Conservation (phyloP, 371 early-diverging fungal species). For the Syncephalastrum sp. region DNA sequence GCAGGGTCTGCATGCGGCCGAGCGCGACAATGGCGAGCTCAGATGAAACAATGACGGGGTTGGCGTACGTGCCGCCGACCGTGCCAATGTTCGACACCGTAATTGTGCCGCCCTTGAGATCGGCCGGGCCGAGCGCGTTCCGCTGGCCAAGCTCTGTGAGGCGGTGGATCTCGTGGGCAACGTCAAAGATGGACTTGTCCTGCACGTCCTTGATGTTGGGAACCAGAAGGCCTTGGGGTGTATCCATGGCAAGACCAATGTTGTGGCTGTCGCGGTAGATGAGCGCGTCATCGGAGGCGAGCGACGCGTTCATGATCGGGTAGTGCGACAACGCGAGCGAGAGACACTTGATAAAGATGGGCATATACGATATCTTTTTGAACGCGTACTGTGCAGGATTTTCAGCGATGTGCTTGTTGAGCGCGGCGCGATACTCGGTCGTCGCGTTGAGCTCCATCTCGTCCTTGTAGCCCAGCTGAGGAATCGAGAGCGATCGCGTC, state of each 20-base stretch:
- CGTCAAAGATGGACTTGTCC: constrained; percentile 84
- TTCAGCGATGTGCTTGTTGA: constrained; percentile 64
- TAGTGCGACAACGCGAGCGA: constrained; percentile 80
- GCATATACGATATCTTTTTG: constrained; percentile 89
- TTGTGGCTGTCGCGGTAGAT: constrained; percentile 81
- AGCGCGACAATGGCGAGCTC: constrained; percentile 93
- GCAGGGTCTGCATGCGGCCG: constrained; percentile 82
- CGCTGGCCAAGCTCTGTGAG: constrained; percentile 72
- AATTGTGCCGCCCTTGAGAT: constrained; percentile 85
- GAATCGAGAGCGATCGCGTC: constrained; percentile 90
- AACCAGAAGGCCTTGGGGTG: constrained; percentile 90
- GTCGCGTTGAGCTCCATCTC: constrained; percentile 79
- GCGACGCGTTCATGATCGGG: constrained; percentile 86
- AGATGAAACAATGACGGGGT: constrained; percentile 87
- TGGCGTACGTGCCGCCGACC: constrained; percentile 90
- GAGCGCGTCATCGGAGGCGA: constrained; percentile 52
- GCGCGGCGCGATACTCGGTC: constrained; percentile 58
- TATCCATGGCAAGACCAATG: constrained; percentile 97
- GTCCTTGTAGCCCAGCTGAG: constrained; percentile 94
- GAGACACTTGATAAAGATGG: constrained; percentile 93
- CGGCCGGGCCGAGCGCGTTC: constrained; percentile 64
- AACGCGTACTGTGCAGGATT: constrained; percentile 46
- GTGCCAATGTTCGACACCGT: constrained; percentile 95
- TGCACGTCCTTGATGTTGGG: constrained; percentile 95
- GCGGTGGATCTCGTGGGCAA: constrained; percentile 83